phyloP scores from a whole-genome alignment of 495 filamentous ascomycete genomes.

The Wilcoxina mikolae region DNA sequence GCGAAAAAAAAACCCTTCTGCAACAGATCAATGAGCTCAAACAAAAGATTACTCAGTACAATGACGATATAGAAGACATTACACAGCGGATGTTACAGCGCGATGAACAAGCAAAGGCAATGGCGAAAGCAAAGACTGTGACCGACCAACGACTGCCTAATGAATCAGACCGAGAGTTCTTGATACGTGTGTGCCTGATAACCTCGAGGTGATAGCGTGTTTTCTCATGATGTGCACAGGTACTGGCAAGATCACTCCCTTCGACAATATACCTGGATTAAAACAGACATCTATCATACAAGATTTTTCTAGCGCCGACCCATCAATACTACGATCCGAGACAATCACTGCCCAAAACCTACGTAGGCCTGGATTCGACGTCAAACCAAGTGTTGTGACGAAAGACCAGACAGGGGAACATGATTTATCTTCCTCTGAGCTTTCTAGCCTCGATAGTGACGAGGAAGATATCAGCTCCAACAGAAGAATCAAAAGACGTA shows the following conservation, averaged over 20 bases:
- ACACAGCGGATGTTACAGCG: conserved; percentile 61
- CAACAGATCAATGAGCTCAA: conserved; percentile 36
- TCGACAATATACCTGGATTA: conserved; percentile 52
- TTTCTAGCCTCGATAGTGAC: conserved; percentile 7
- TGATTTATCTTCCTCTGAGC: neutral
- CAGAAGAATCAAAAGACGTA: conserved; percentile 19
- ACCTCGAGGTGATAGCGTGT: neutral
- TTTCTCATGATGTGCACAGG: conserved; percentile 9
- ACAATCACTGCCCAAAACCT: conserved; percentile 74
- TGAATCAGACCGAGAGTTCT: conserved; percentile 72
- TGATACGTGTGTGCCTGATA: conserved; percentile 46
- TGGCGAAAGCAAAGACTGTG: conserved; percentile 28
- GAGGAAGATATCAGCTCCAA: conserved; percentile 7
- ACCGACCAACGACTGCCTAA: conserved; percentile 44
- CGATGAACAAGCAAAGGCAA: conserved; percentile 36
- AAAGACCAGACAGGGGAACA: neutral
- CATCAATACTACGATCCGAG: conserved; percentile 53
- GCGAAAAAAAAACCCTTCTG: conserved; percentile 8
- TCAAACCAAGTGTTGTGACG: conserved; percentile 4
- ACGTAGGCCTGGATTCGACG: conserved; percentile 58
- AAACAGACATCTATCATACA: conserved; percentile 38
- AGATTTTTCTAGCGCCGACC: conserved; percentile 53
- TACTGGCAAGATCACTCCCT: conserved; percentile 94
- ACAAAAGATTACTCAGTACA: conserved; percentile 42
- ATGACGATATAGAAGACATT: conserved; percentile 62